A percentile compares a stretch with the other conserved stretches of the same genome.
Conservation (phyloP, 345 rosid genomes). For the Salix arbutifolia region DNA sequence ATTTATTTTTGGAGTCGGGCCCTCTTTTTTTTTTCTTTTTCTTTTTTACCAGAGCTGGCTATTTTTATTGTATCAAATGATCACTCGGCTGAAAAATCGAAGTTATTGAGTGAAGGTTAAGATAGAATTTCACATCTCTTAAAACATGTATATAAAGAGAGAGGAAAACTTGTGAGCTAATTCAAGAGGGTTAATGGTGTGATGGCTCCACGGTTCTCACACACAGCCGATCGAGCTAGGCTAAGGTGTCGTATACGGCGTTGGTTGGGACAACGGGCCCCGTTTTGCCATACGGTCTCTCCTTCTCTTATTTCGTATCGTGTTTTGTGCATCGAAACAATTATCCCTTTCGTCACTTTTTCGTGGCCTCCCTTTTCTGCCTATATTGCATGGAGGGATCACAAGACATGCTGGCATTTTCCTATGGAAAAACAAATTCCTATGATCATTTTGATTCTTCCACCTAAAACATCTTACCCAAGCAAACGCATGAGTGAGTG, state of each 20-base stretch:
- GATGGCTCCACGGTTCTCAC: constrained; percentile 28
- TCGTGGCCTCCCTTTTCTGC: background rate
- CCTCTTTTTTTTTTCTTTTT: too few species aligned
- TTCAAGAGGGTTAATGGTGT: constrained; percentile 17
- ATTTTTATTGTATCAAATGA: background rate
- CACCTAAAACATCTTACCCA: background rate
- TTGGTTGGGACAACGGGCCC: constrained; percentile 35
- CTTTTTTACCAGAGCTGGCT: too few species aligned
- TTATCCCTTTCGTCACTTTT: constrained; percentile 22
- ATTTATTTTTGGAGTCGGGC: background rate
- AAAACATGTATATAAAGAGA: background rate
- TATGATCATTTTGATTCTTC: background rate
- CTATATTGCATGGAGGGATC: background rate
- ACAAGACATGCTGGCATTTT: too few species aligned
- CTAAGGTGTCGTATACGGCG: constrained; percentile 54
- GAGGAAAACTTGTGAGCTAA: background rate
- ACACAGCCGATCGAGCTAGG: constrained; percentile 14
- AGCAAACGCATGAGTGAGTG: background rate
- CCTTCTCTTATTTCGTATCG: constrained; percentile 19
- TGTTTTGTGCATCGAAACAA: constrained; percentile 18
- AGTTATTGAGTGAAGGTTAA: background rate
- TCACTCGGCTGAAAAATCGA: too few species aligned
- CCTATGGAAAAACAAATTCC: background rate
- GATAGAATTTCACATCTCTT: too few species aligned
- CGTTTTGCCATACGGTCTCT: background rate